Conservation (phyloP, 202 grass and related monocot genomes). For the Zoysia matrella region DNA sequence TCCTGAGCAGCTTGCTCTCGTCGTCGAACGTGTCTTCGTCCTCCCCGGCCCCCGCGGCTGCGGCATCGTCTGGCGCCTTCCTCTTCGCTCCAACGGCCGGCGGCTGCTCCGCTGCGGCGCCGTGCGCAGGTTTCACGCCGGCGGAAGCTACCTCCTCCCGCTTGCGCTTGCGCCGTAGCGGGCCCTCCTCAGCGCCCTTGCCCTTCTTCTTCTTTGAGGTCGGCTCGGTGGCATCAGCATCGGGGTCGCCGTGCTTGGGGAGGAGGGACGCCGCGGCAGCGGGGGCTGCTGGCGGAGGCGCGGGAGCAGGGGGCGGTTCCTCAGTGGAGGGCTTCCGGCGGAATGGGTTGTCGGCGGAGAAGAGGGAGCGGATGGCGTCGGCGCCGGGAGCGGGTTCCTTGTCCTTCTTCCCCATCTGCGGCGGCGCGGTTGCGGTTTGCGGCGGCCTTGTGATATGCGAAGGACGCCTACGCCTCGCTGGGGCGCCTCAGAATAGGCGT, state of each 20-base stretch:
- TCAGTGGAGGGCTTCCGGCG: slow-evolving; percentile 65
- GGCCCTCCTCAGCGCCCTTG: neutral
- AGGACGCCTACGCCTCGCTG: neutral
- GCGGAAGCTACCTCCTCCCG: slow-evolving; percentile 53
- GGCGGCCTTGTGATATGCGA: slow-evolving; percentile 5
- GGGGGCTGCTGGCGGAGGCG: neutral
- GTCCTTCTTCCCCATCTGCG: slow-evolving; percentile 65
- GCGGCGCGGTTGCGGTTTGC: slow-evolving; percentile 16
- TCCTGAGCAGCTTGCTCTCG: slow-evolving; percentile 81
- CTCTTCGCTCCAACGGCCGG: slow-evolving; percentile 66
- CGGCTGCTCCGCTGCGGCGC: slow-evolving; percentile 18
- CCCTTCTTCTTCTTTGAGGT: slow-evolving; percentile 36
- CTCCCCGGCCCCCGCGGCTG: slow-evolving; percentile 12
- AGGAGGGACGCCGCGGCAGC: slow-evolving; percentile 23
- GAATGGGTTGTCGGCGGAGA: slow-evolving; percentile 93
- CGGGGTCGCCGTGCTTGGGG: slow-evolving; percentile 19
- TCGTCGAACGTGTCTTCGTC: slow-evolving; percentile 75
- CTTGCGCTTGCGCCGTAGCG: slow-evolving; percentile 59
- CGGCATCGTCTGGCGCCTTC: slow-evolving; percentile 60
- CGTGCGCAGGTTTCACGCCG: slow-evolving; percentile 38
- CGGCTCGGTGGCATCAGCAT: neutral
- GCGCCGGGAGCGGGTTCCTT: slow-evolving; percentile 46
- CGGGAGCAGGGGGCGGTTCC: neutral
- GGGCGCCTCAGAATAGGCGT: slow-evolving; percentile 42
- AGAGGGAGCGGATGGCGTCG: slow-evolving; percentile 67